Percentiles rank a stretch among this genome's conserved stretches.
Conservation (phyloP, 2,329 filamentous ascomycete genomes). For the Elsinoe batatas region DNA sequence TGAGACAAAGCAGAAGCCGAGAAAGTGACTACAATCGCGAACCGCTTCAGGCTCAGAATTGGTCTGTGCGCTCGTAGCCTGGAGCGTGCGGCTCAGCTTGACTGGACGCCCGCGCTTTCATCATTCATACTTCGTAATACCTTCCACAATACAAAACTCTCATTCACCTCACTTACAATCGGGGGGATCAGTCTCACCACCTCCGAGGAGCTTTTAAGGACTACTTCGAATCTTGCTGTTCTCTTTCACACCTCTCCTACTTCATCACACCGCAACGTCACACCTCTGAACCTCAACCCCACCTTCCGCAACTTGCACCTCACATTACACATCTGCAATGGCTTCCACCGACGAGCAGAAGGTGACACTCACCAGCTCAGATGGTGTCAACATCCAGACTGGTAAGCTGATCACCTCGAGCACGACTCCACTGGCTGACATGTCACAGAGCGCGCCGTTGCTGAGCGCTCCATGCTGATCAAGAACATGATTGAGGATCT, state of each 20-base stretch:
- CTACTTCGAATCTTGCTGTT: conserved; percentile 11
- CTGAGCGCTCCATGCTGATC: conserved; percentile 86
- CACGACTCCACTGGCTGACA: background rate
- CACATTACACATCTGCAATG: conserved; percentile 22
- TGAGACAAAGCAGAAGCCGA: background rate
- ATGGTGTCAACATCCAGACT: conserved; percentile 36
- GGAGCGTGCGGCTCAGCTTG: conserved; percentile 5
- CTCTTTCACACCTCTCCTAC: conserved; percentile 1
- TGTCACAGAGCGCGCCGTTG: conserved; percentile 60
- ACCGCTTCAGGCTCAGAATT: background rate
- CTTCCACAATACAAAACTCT: conserved; percentile 7
- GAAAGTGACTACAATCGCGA: background rate
- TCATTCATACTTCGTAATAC: background rate
- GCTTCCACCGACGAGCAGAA: conserved; percentile 26
- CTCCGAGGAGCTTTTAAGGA: background rate
- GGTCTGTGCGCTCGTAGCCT: background rate
- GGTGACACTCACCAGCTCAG: conserved; percentile 37
- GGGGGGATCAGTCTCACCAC: background rate
- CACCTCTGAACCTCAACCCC: conserved; percentile 9
- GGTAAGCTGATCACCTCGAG: conserved; percentile 22
- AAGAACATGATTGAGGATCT: conserved; percentile 98
- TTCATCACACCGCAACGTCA: conserved; percentile 1
- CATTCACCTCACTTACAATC: background rate
- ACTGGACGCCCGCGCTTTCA: conserved; percentile 5
- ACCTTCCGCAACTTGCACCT: conserved; percentile 14